phyloP scores from a whole-genome alignment of 805 yeast genomes.

The Wickerhamomyces sydowiorum region DNA sequence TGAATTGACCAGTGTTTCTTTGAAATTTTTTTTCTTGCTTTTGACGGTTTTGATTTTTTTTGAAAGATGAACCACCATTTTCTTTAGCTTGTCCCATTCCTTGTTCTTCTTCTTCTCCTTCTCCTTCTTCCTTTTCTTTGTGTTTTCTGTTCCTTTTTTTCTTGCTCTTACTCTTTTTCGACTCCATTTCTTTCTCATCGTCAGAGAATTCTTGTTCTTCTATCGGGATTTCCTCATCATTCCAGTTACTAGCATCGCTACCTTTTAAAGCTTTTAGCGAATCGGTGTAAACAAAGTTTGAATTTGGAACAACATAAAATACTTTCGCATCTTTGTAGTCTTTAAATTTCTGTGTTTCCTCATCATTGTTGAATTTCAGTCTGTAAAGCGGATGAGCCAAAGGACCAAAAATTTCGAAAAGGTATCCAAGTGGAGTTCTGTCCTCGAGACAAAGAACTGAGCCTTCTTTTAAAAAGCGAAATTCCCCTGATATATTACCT shows the following conservation, averaged over 20 bases:
- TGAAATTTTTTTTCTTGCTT: neutral
- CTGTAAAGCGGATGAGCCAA: constrained; percentile 77
- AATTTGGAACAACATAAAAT: constrained; percentile 73
- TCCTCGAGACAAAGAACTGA: constrained; percentile 77
- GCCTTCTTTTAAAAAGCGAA: constrained; percentile 72
- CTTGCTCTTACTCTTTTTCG: constrained; percentile 59
- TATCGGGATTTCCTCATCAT: constrained; percentile 90
- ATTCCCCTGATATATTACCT: constrained; percentile 77
- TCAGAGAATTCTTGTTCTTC: constrained; percentile 95
- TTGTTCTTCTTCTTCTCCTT: neutral
- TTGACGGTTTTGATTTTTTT: constrained; percentile 1
- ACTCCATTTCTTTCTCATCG: constrained; percentile 80
- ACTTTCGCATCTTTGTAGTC: constrained; percentile 51
- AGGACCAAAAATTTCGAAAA: constrained; percentile 88
- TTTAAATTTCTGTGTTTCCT: constrained; percentile 41
- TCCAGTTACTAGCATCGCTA: constrained; percentile 90
- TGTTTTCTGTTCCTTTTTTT: constrained; percentile 32
- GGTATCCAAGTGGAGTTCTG: constrained; percentile 62
- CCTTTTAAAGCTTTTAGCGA: constrained; percentile 69
- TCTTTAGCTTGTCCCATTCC: too few relatives aligned
- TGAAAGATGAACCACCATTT: too few relatives aligned
- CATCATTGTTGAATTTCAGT: constrained; percentile 54
- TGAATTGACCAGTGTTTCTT: neutral
- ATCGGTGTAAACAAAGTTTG: constrained; percentile 75
- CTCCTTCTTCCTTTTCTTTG: constrained; percentile 6